Percentiles rank a stretch among this genome's conserved stretches.
Conservation (phyloP, 352 stramenopile genomes). For the Phytophthora aleatoria region DNA sequence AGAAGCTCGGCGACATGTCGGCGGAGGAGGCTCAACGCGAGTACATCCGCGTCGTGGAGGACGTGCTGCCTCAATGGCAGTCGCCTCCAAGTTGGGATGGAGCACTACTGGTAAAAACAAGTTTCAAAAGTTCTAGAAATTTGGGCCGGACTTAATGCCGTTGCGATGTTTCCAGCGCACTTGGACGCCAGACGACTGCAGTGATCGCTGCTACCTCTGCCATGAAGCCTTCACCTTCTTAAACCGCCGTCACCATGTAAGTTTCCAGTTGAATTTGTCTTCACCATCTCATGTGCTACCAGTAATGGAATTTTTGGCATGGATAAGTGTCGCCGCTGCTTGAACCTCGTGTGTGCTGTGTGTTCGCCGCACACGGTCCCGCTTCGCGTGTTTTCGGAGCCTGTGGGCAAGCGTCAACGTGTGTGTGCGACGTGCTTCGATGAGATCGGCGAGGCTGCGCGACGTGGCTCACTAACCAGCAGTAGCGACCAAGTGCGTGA, state of each 20-base stretch:
- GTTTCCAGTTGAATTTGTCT: conserved; percentile 12
- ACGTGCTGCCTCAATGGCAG: conserved; percentile 61
- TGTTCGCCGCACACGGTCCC: conserved; percentile 58
- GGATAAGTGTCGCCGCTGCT: conserved; percentile 61
- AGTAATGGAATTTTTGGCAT: conserved; percentile 3
- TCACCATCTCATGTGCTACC: conserved; percentile 3
- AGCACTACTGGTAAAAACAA: conserved; percentile 50
- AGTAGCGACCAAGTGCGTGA: conserved; percentile 32
- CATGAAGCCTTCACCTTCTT: conserved; percentile 71
- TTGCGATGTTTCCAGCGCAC: conserved; percentile 39
- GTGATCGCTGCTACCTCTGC: conserved; percentile 61
- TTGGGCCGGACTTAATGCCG: background rate
- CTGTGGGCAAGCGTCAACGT: conserved; percentile 45
- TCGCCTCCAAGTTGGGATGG: conserved; percentile 55
- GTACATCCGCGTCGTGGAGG: conserved; percentile 61
- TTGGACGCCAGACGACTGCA: conserved; percentile 71
- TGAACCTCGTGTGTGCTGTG: conserved; percentile 67
- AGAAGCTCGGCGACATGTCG: conserved; percentile 61
- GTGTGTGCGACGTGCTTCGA: conserved; percentile 55
- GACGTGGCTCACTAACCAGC: conserved; percentile 12
- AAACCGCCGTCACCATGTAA: conserved; percentile 74
- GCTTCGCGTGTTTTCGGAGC: conserved; percentile 57
- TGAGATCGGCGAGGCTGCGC: conserved; percentile 22
- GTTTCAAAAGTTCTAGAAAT: background rate
- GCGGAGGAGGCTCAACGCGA: conserved; percentile 47